Evolutionary conservation across 805 yeast species (phyloP), one percentile per base, ranked within the genome.

Genomic region (Komagataella ulmi): DNA sequence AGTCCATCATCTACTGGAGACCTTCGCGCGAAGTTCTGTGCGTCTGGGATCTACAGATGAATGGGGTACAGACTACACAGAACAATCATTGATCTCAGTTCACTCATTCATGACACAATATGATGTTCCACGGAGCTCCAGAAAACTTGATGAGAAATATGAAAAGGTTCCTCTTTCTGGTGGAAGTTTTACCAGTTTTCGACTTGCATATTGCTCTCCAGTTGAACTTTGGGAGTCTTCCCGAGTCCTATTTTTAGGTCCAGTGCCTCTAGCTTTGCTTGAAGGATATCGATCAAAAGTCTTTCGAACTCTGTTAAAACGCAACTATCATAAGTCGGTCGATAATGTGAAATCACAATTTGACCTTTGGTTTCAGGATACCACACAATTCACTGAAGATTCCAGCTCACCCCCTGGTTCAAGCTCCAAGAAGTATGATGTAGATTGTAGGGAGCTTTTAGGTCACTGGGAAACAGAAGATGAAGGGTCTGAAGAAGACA

Each of bases 201-300:
- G 85, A 46, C 65, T 85, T 23, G 64, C 72, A 14, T 81, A 80
- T 61, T 71, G 77, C n/a, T 66, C 72, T 7, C 67, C 83, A 0
- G 50, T 58, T 3, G 75, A 77, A 51, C 60, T 85, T 6, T 67
- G 79, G 21, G 66, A 68, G n/a, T 65, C 69, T 8, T 72, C 87
- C 1, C 68, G 69, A 49, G 68, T 73, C 1, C 63, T 76, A 0
- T 65, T 83, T 7, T 56, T 85, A 4, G 91, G 91, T 0, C 69
- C 73, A 0, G 61, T 81, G 2, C 91, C 90, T 30, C 14, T 10
- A 14, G 40, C 40, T 14, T 12, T 30, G 12, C 14, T 30, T 10
- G 40, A 30, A 8, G 40, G 40, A 8, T 30, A 30, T 14, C 40
- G 40, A 30, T 30, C 40, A 30, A 30, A 30, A 5, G 14, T 30